These are phyloP conservation scores for Phialemonium atrogriseum DNA, from an alignment of 2,329 filamentous ascomycete genomes.

Conservation along the genomic window DNA sequence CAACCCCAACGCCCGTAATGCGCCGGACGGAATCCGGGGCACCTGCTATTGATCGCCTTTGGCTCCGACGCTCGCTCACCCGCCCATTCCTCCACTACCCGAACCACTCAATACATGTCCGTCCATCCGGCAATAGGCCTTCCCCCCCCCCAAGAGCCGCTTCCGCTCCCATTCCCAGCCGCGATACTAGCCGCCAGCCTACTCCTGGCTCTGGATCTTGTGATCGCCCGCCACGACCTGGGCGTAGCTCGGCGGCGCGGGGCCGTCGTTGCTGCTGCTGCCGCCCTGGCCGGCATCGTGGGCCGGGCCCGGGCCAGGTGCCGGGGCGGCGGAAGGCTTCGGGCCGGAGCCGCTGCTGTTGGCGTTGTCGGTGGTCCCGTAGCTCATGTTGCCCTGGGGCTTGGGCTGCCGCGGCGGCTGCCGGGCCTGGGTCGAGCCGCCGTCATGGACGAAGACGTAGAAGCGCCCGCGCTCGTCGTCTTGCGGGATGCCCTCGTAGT, in stretches of 20 bases:
- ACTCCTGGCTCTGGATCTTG: constrained; percentile 71
- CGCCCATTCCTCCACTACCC: not conserved
- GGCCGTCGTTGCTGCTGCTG: constrained; percentile 33
- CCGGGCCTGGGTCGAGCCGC: too few species aligned
- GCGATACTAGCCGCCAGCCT: constrained; percentile 13
- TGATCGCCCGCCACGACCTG: constrained; percentile 85
- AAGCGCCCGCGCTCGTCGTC: constrained; percentile 51
- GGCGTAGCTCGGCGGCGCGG: constrained; percentile 74
- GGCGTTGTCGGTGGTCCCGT: constrained; percentile 31
- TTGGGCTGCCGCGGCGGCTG: constrained; percentile 22
- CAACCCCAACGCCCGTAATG: not conserved
- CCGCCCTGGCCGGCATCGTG: constrained; percentile 16
- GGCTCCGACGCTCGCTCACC: not conserved
- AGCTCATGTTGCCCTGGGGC: constrained; percentile 31
- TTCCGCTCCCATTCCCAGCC: constrained; percentile 4
- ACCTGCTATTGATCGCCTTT: not conserved
- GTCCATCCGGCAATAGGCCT: too few species aligned
- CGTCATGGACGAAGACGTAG: constrained; percentile 66
- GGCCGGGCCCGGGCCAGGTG: constrained; percentile 12
- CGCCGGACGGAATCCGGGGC: not conserved
- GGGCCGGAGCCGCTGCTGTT: constrained; percentile 8
- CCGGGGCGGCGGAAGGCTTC: constrained; percentile 14
- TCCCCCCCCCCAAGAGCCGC: too few species aligned
- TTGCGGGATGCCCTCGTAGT: constrained; percentile 57
- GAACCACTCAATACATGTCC: too few species aligned